phyloP scores from a whole-genome alignment of 2,329 filamentous ascomycete species.

The Aspergillus ochraceus region DNA sequence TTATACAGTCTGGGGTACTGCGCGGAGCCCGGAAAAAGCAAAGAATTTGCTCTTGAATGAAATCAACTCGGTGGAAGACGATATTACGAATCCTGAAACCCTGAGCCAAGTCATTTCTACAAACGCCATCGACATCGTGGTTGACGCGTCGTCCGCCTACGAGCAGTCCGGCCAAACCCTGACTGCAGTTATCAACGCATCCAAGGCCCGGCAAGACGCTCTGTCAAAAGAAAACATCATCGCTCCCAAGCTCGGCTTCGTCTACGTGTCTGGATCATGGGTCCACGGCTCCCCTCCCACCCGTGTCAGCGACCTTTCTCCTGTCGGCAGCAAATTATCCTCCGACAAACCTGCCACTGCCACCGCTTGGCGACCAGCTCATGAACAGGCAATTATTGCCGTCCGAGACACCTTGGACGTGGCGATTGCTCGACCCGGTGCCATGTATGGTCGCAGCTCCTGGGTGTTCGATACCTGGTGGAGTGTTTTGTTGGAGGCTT shows the following conservation, averaged over 20 bases:
- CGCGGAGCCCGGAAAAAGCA: slow-evolving; percentile 33
- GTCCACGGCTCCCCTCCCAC: slow-evolving; percentile 34
- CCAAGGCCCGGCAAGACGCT: not conserved
- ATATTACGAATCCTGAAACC: not conserved
- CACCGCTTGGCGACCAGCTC: not conserved
- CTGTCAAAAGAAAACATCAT: slow-evolving; percentile 10
- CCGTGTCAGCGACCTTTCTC: slow-evolving; percentile 18
- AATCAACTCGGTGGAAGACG: slow-evolving; percentile 7
- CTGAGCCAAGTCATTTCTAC: slow-evolving; percentile 10
- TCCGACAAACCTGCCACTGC: not conserved
- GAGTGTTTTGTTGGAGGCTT: slow-evolving; percentile 16
- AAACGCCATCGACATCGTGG: slow-evolving; percentile 35
- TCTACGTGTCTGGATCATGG: slow-evolving; percentile 41
- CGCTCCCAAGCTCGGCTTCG: slow-evolving; percentile 38
- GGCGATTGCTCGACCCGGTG: slow-evolving; percentile 3
- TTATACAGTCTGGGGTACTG: slow-evolving; percentile 39
- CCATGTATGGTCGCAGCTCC: slow-evolving; percentile 37
- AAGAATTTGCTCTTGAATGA: slow-evolving; percentile 21
- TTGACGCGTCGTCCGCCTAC: slow-evolving; percentile 31
- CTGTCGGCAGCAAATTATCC: not conserved
- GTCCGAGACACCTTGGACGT: not conserved
- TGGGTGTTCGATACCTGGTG: slow-evolving; percentile 27
- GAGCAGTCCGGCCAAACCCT: slow-evolving; percentile 25
- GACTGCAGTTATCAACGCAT: slow-evolving; percentile 17
- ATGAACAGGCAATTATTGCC: not conserved